These are phyloP conservation scores for Heliosperma pusillum DNA, from an alignment of 148 eudicot species.

Conservation along the genomic window DNA sequence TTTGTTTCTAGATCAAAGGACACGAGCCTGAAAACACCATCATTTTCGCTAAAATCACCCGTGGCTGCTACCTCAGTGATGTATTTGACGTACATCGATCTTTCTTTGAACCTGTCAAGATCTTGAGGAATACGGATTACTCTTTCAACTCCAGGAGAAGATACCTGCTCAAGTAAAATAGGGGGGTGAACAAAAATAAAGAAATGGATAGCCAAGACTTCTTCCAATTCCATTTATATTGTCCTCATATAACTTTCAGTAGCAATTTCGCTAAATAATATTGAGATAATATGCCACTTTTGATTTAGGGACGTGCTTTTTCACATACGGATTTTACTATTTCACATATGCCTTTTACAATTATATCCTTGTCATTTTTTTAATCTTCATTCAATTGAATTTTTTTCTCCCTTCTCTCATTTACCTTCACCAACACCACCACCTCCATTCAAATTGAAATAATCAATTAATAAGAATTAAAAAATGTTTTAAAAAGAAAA, in stretches of 20 bases:
- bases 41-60: constrained; percentile 38
- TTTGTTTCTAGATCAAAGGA: constrained; percentile 49
- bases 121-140: constrained; percentile 70
- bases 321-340: too few relatives aligned
- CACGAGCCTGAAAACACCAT: constrained; percentile 70
- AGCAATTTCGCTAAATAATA: not conserved
- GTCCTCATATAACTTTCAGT: not conserved
- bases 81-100: constrained; percentile 71
- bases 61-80: constrained; percentile 27
- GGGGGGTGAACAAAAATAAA: not conserved
- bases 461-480: too few relatives aligned
- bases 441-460: too few relatives aligned
- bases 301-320: too few relatives aligned
- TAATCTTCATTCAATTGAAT: too few relatives aligned
- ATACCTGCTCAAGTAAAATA: constrained; percentile 42
- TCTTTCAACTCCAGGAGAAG: constrained; percentile 92
- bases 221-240: not conserved
- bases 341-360: too few relatives aligned
- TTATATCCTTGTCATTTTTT: too few relatives aligned
- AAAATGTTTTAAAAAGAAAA: too few relatives aligned
- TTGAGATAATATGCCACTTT: not conserved
- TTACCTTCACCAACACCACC: too few relatives aligned
- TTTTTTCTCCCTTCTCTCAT: too few relatives aligned
- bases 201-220: not conserved
- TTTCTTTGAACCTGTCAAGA: constrained; percentile 74